A percentile compares a stretch with the other conserved stretches of the same genome.
Evolutionary conservation across 2,329 filamentous ascomycete genomes (phyloP).

Genomic region (Botrytis fabae): DNA sequence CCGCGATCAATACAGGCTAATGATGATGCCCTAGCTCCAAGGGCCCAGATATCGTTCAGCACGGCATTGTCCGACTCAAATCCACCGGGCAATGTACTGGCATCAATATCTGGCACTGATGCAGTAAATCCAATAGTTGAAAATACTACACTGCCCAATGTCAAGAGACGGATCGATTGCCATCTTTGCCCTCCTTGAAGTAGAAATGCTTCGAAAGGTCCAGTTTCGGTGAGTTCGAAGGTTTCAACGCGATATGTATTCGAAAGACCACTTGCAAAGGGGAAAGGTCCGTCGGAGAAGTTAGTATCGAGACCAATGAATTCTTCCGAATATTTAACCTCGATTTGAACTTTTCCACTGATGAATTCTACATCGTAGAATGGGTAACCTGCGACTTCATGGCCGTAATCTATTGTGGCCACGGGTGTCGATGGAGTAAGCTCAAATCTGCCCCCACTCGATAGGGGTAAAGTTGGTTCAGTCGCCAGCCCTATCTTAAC

Average conservation of each 20-base stretch:
- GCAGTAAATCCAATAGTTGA: not conserved
- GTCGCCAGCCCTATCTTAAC: not conserved
- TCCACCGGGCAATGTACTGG: not conserved
- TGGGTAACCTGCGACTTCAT: slow-evolving; percentile 4
- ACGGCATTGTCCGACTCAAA: slow-evolving; percentile 36
- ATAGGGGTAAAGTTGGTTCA: not conserved
- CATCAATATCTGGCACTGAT: not conserved
- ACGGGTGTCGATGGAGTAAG: not conserved
- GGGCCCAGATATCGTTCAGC: slow-evolving; percentile 43
- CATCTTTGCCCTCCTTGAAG: slow-evolving; percentile 47
- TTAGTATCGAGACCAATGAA: not conserved
- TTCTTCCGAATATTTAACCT: slow-evolving; percentile 3
- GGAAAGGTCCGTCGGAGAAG: not conserved
- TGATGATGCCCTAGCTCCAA: slow-evolving; percentile 42
- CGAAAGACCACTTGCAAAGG: not conserved
- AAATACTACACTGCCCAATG: slow-evolving; percentile 40
- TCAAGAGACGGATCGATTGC: slow-evolving; percentile 44
- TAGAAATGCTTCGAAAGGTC: slow-evolving; percentile 41
- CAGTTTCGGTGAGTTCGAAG: slow-evolving; percentile 39
- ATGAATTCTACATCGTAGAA: not conserved
- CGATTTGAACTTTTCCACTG: not conserved
- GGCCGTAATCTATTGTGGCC: not conserved
- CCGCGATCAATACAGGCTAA: slow-evolving; percentile 44
- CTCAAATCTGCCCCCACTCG: not conserved
- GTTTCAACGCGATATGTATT: not conserved